phyloP scores from a whole-genome alignment of 106 monocot species.

The Gastrodia elata region DNA sequence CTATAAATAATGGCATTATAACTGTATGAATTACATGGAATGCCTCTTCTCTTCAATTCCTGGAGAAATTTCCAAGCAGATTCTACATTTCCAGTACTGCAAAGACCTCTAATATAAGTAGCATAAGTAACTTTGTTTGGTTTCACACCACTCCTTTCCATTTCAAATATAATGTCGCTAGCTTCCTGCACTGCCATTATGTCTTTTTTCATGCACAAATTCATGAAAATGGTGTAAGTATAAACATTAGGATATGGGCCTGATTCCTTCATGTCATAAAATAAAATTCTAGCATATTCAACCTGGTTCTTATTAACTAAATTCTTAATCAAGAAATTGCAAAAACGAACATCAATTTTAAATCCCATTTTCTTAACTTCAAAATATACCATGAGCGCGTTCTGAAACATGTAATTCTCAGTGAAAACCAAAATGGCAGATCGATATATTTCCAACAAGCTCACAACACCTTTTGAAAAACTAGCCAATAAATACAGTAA shows the following conservation, averaged over 20 bases:
- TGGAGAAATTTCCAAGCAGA: constrained; percentile 15
- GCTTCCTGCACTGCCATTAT: constrained; percentile 6
- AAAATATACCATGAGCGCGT: constrained; percentile 1
- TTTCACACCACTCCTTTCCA: constrained; percentile 9
- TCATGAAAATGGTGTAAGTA: constrained; percentile 11
- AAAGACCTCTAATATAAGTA: constrained; percentile 12
- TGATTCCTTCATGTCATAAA: neutral
- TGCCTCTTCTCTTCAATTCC: constrained; percentile 4
- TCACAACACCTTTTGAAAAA: constrained; percentile 4
- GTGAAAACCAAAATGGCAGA: constrained; percentile 1
- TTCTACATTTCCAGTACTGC: constrained; percentile 1
- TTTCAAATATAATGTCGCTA: constrained; percentile 4
- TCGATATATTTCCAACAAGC: constrained; percentile 1
- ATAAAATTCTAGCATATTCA: neutral
- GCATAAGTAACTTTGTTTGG: constrained; percentile 13
- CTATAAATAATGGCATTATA: constrained; percentile 15
- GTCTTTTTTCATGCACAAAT: constrained; percentile 4
- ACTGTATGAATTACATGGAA: constrained; percentile 6
- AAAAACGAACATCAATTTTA: constrained; percentile 6
- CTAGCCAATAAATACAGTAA: neutral
- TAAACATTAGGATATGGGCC: constrained; percentile 7
- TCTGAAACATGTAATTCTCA: constrained; percentile 6
- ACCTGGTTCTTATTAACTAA: constrained; percentile 3
- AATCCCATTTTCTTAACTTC: neutral
- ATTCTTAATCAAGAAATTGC: constrained; percentile 6